Base-by-base conservation (phyloP, 768 basidiomycete species). In the Albatrellus ellisii region DNA sequence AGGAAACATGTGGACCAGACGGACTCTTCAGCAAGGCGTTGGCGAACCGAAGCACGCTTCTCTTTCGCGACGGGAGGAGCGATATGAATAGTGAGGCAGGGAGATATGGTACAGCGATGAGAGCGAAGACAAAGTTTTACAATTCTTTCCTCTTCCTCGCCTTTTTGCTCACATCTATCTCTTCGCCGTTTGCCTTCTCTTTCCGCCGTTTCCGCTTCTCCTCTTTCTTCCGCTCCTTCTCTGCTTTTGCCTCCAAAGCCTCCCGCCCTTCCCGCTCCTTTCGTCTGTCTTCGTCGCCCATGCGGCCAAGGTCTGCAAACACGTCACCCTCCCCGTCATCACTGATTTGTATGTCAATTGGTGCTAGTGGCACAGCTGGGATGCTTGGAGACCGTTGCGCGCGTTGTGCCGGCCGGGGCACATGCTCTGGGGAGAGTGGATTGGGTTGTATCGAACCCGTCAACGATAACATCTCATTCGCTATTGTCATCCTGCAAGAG, bases 381-480 rank as follows among this genome's bases (percentile, higher is more conserved):
- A 54, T n/a, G 48, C 40, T 18, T 50, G 52, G 47, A 51, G 52
- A 18, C 42, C 39, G 39, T 51, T 56, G 27, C 51, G 37, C 34
- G 52, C 52, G 46, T 52, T 53, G 49, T 17, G 50, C 55, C 33
- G 55, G 38, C n/a, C 55, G 54, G 14, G 66, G 61, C 20, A 65
- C 54, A 55, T 83, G 80, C 34, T 63, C 64, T 1, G 72, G 68
- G 4, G 79, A 78, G 59, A 87, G 84, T 2, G 83, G 84, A 52
- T 87, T 76, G 4, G 62, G 57, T 51, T 86, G 84, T 45, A 91
- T 65, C 3, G 88, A 90, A 7, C 90, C 90, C 24, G 86, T 69
- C 10, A 95, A 62, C 2, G 89, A 92, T 15, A 95, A 63, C 88
- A 94, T 92, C 55, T 92, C 83, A 54, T 95, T 92, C 25, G 89